Conservation (phyloP, 192 early-diverging fungal species). For the Paraglomus brasilianum region DNA sequence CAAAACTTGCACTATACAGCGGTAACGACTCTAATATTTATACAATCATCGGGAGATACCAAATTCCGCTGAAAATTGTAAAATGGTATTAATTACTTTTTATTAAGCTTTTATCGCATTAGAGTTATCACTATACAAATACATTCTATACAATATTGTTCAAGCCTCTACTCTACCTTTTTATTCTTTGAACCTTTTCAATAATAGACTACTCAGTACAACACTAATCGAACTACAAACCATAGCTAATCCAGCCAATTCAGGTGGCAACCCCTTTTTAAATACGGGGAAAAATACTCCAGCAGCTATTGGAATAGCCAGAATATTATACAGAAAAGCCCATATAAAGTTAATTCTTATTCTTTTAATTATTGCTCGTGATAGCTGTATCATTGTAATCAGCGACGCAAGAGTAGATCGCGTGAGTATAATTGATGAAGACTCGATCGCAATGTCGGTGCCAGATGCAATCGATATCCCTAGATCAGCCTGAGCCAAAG, state of each 20-base stretch:
- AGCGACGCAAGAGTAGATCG: slow-evolving; percentile 76
- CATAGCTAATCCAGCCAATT: slow-evolving; percentile 90
- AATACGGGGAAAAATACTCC: slow-evolving; percentile 70
- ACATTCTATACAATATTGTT: no score
- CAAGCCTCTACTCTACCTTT: no score
- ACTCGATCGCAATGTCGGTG: slow-evolving; percentile 88
- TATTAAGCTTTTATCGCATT: no score
- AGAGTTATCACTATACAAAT: no score
- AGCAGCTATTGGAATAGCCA: slow-evolving; percentile 89
- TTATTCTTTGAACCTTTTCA: slow-evolving; percentile 49
- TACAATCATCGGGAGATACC: no score
- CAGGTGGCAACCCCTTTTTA: slow-evolving; percentile 57
- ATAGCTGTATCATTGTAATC: slow-evolving; percentile 74
- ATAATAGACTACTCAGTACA: slow-evolving; percentile 71
- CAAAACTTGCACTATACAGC: no score
- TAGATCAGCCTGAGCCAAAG: slow-evolving; percentile 85
- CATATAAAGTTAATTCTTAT: slow-evolving; percentile 87
- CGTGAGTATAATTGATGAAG: slow-evolving; percentile 81
- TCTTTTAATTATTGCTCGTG: slow-evolving; percentile 70
- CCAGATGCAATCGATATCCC: slow-evolving; percentile 89
- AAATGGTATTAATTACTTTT: no score
- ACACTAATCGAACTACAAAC: slow-evolving; percentile 83
- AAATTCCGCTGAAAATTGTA: no score
- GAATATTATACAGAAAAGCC: slow-evolving; percentile 84
- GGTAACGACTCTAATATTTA: no score